phyloP scores from a whole-genome alignment of 805 yeast species.

The Candida adriatica region DNA sequence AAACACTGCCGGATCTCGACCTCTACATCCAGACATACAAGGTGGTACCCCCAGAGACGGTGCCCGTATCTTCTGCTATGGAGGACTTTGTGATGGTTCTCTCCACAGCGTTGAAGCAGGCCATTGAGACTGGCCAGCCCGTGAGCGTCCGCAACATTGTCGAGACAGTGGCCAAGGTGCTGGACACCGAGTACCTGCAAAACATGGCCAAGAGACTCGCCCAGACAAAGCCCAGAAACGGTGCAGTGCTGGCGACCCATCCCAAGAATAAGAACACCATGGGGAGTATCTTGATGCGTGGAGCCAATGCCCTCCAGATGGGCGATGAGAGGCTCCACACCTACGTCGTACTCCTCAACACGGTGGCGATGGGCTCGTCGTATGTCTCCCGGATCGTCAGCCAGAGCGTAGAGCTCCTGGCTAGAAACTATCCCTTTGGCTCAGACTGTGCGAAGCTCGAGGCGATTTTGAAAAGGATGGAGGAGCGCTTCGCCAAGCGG shows the following conservation, averaged over 20 bases:
- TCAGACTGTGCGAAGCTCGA: conserved; percentile 26
- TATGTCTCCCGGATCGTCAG: conserved; percentile 41
- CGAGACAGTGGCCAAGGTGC: conserved; percentile 46
- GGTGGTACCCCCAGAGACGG: conserved; percentile 38
- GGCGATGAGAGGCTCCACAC: conserved; percentile 47
- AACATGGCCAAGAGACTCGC: conserved; percentile 43
- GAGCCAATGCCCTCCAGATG: conserved; percentile 35
- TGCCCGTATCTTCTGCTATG: conserved; percentile 74
- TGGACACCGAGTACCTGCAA: conserved; percentile 58
- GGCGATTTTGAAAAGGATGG: conserved; percentile 21
- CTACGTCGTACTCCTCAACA: conserved; percentile 65
- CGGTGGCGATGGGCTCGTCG: conserved; percentile 54
- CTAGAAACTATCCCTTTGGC: conserved; percentile 32
- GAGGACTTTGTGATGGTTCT: conserved; percentile 79
- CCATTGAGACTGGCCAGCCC: conserved; percentile 65
- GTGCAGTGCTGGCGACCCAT: conserved; percentile 22
- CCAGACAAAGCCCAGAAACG: conserved; percentile 35
- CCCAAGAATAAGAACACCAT: conserved; percentile 11
- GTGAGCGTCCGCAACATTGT: conserved; percentile 48
- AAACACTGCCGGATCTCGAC: conserved; percentile 61
- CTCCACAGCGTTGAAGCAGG: conserved; percentile 57
- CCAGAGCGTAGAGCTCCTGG: conserved; percentile 26
- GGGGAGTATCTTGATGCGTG: conserved; percentile 33
- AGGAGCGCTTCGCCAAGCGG: conserved; percentile 21
- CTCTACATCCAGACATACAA: conserved; percentile 23